A percentile compares a stretch with the other conserved stretches of the same genome.
Evolutionary conservation across 139 green algal genomes (phyloP).

Genomic region (Tetradesmus lagerheimii): DNA sequence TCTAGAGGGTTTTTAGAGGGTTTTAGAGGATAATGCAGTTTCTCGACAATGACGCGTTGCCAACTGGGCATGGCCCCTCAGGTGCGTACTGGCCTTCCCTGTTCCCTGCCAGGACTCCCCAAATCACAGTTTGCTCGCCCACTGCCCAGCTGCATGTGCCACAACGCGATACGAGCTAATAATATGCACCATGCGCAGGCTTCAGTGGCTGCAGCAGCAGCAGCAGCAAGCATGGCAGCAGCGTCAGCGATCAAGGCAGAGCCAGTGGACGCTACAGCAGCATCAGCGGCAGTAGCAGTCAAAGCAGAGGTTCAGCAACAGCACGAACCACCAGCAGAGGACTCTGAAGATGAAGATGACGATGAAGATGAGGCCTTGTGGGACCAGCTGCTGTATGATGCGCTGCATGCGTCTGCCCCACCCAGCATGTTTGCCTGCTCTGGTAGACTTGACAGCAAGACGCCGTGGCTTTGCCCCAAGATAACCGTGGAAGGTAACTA

Average conservation of each 20-base stretch:
- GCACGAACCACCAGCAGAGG: background rate
- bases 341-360: conserved; percentile 11
- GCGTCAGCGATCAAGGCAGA: background rate
- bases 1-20: too few species aligned
- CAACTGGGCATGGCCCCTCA: too few species aligned
- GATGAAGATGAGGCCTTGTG: too few species aligned
- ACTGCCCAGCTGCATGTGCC: too few species aligned
- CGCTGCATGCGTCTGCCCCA: background rate
- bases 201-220: background rate
- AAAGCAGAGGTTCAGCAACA: background rate
- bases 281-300: background rate
- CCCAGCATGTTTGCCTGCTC: conserved; percentile 14
- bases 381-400: conserved; percentile 2
- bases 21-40: too few species aligned
- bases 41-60: too few species aligned
- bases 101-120: too few species aligned
- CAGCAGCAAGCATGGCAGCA: background rate
- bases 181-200: background rate
- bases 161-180: too few species aligned
- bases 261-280: background rate
- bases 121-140: too few species aligned
- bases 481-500: background rate
- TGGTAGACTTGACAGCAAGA: background rate
- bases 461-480: background rate
- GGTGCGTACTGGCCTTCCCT: too few species aligned